Conservation (phyloP, 2,329 filamentous ascomycete species). For the Endothia cerciana region DNA sequence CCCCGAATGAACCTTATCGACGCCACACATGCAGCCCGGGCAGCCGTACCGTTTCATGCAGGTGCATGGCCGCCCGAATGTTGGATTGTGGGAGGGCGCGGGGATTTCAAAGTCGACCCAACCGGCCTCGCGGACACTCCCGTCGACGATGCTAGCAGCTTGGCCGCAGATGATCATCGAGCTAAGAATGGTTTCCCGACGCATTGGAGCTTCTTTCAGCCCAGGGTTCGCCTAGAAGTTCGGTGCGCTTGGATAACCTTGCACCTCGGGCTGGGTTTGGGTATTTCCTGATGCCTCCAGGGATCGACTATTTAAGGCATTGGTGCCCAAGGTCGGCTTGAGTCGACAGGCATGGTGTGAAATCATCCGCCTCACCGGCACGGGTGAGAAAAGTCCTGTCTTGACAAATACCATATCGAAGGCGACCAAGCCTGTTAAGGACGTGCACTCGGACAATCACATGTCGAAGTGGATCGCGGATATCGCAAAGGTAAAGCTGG, state of each 20-base stretch:
- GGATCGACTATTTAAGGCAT: neutral
- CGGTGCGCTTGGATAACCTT: no score
- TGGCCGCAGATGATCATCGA: conserved; percentile 8
- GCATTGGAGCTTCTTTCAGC: neutral
- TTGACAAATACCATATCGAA: no score
- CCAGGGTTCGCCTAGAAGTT: no score
- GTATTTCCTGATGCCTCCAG: neutral
- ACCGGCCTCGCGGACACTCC: conserved; percentile 17
- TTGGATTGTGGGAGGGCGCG: neutral
- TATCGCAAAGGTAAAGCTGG: no score
- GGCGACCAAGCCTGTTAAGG: no score
- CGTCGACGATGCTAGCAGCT: conserved; percentile 11
- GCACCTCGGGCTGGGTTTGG: neutral
- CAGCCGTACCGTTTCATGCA: conserved; percentile 4
- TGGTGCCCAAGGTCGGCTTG: neutral
- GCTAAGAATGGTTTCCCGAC: neutral
- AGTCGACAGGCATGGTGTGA: neutral
- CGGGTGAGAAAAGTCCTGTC: no score
- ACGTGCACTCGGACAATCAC: no score
- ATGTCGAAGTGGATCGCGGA: no score
- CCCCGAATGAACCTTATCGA: conserved; percentile 7
- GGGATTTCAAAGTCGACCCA: conserved; percentile 13
- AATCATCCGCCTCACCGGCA: neutral
- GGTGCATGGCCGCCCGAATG: conserved; percentile 5
- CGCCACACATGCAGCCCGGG: neutral